These are phyloP conservation scores for Canavalia ensiformis DNA, from an alignment of 306 rosid species.

Conservation along the genomic window DNA sequence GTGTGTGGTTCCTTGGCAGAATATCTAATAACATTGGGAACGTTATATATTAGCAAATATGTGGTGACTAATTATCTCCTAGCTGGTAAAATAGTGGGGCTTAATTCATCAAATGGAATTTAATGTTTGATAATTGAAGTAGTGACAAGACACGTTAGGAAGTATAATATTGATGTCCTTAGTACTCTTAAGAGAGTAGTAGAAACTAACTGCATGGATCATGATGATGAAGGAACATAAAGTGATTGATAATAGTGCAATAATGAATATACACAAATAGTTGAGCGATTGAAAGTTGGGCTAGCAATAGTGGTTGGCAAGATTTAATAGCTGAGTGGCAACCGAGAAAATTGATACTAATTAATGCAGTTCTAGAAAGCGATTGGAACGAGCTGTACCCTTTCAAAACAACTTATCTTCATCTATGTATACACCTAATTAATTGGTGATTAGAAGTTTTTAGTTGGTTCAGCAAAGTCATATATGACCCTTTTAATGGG, in stretches of 20 bases:
- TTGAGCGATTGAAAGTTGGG: conserved; percentile 45
- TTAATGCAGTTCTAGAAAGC: conserved; percentile 40
- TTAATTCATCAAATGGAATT: background rate
- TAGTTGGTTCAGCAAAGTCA: background rate
- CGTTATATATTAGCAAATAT: background rate
- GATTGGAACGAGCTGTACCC: conserved; percentile 11
- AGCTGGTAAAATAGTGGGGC: background rate
- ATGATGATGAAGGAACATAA: background rate
- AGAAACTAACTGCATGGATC: background rate
- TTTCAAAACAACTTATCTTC: background rate
- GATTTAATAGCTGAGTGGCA: conserved; percentile 42
- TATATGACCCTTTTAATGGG: background rate
- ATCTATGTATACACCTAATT: background rate
- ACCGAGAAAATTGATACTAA: conserved; percentile 46
- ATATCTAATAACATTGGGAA: background rate
- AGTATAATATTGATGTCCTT: conserved; percentile 28
- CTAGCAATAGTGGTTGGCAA: conserved; percentile 42
- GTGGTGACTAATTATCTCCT: background rate
- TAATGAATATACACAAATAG: conserved; percentile 22
- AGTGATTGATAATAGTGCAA: background rate
- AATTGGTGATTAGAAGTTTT: too few relatives aligned
- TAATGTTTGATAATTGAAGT: conserved; percentile 4
- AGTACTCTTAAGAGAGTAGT: background rate
- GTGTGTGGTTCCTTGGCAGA: background rate
- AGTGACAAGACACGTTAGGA: conserved; percentile 1